These are phyloP conservation scores for Metschnikowia matae DNA, from an alignment of 805 yeast species.

Conservation along the genomic window DNA sequence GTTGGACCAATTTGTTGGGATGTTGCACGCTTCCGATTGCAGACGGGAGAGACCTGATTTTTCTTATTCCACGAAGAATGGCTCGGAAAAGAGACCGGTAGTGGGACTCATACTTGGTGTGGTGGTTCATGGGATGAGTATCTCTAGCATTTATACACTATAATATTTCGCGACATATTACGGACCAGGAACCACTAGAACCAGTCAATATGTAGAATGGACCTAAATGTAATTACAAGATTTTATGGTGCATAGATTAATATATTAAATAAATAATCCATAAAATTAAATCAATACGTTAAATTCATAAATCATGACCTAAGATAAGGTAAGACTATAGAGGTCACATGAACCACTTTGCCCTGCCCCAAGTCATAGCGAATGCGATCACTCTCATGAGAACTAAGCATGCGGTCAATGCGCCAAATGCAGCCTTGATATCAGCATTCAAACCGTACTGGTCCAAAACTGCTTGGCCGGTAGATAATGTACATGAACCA, in stretches of 20 bases:
- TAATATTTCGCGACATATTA: neutral
- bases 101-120: neutral
- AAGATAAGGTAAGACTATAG: too few species aligned
- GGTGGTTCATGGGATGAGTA: neutral
- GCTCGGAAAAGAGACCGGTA: constrained; percentile 15
- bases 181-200: neutral
- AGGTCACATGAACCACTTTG: constrained; percentile 19
- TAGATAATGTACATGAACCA: constrained; percentile 43
- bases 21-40: neutral
- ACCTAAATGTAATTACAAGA: too few species aligned
- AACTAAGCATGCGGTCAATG: constrained; percentile 37
- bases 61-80: constrained; percentile 12
- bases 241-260: too few species aligned
- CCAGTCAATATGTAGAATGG: too few species aligned
- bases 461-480: constrained; percentile 56
- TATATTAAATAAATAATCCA: too few species aligned
- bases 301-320: too few species aligned
- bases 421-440: constrained; percentile 34
- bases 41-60: neutral
- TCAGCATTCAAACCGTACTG: constrained; percentile 43
- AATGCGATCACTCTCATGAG: constrained; percentile 39
- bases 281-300: too few species aligned
- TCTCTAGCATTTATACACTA: neutral
- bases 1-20: neutral
- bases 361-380: constrained; percentile 22